These are phyloP conservation scores for Fomitopsis schrenkii DNA, from an alignment of 1,284 basidiomycete genomes.

Conservation along the genomic window DNA sequence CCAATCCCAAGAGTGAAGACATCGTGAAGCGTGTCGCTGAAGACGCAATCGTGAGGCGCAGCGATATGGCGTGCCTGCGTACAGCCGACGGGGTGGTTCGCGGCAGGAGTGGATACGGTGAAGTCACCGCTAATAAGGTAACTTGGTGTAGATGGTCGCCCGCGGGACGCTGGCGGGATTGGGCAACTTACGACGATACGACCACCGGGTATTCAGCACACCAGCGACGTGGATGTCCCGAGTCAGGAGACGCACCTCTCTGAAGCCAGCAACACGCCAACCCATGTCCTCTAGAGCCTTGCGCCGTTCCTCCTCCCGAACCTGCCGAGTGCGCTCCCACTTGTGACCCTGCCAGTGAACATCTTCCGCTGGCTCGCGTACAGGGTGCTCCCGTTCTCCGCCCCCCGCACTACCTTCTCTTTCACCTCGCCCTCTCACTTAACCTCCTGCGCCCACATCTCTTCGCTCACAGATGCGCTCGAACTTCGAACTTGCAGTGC, in stretches of 20 bases:
- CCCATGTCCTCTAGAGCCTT: conserved; percentile 66
- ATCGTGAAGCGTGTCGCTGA: too few relatives aligned
- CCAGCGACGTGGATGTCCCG: conserved; percentile 3
- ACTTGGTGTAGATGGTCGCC: conserved; percentile 9
- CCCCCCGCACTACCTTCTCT: conserved; percentile 44
- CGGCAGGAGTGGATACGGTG: too few relatives aligned
- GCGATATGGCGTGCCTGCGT: not conserved
- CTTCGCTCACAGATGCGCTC: conserved; percentile 5
- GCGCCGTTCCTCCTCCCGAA: conserved; percentile 39
- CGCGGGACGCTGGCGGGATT: conserved; percentile 19
- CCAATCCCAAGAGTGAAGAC: too few relatives aligned
- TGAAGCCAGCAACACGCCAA: conserved; percentile 58
- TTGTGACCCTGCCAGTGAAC: conserved; percentile 89
- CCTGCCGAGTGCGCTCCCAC: conserved; percentile 59
- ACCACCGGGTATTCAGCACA: conserved; percentile 9
- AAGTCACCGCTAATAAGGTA: conserved; percentile 2
- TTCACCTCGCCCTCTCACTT: conserved; percentile 56
- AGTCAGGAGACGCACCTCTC: conserved; percentile 43
- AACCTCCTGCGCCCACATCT: conserved; percentile 36
- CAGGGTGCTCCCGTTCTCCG: conserved; percentile 54
- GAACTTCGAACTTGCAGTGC: not conserved
- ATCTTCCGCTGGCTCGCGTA: conserved; percentile 73
- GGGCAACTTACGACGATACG: conserved; percentile 20
- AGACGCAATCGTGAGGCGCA: too few relatives aligned
- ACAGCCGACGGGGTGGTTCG: not conserved